Conservation (phyloP, 75 land plant species). For the Pinus albicaulis region DNA sequence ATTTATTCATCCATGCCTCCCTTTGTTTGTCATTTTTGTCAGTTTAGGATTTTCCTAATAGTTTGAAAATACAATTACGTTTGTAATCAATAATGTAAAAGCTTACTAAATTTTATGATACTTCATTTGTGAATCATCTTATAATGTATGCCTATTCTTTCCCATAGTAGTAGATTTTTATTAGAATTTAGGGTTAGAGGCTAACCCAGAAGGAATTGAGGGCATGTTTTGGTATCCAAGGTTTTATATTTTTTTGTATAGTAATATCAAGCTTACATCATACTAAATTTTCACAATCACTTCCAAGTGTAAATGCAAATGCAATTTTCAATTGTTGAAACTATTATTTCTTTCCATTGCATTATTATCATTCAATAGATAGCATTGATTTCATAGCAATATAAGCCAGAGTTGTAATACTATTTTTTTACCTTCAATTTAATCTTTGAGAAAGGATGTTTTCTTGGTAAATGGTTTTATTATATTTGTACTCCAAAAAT, state of each 20-base stretch:
- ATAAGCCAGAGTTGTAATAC: too few species aligned
- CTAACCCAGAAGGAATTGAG: conserved; percentile 96
- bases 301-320: too few species aligned
- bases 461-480: too few species aligned
- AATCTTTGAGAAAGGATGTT: too few species aligned
- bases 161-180: conserved; percentile 95
- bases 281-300: too few species aligned
- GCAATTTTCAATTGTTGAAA: too few species aligned
- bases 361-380: too few species aligned
- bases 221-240: conserved; percentile 99
- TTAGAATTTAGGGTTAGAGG: conserved; percentile 88
- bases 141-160: neutral
- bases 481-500: too few species aligned
- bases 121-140: neutral
- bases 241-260: conserved; percentile 24
- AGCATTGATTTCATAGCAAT: too few species aligned
- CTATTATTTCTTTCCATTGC: too few species aligned
- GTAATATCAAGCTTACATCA: neutral
- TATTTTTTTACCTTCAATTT: too few species aligned
- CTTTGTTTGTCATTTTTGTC: neutral
- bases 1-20: neutral
- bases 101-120: neutral
- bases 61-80: neutral
- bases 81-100: neutral
- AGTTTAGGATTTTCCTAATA: neutral